A percentile compares a stretch with the other conserved stretches of the same genome.
Conservation (phyloP, 2,329 filamentous ascomycete genomes). For the Diaporthe batatas region DNA sequence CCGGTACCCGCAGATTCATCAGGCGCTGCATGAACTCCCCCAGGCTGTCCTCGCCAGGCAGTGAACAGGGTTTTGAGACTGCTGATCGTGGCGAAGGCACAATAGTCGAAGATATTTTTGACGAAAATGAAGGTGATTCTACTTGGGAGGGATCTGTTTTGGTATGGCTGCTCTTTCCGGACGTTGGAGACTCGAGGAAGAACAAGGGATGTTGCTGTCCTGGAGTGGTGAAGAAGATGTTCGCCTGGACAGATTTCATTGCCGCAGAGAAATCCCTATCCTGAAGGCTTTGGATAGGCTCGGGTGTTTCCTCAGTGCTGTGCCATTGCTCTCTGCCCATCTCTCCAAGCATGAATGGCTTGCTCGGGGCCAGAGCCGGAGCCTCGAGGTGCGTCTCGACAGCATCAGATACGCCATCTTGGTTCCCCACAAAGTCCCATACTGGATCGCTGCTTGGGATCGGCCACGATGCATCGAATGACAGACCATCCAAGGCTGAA, state of each 20-base stretch:
- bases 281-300: background rate
- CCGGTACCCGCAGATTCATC: conserved; percentile 21
- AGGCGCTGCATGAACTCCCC: background rate
- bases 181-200: background rate
- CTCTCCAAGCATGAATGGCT: background rate
- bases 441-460: conserved; percentile 1
- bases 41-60: conserved; percentile 24
- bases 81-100: background rate
- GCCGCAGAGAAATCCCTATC: background rate
- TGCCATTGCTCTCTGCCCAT: background rate
- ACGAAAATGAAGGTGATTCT: background rate
- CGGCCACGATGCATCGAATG: conserved; percentile 24
- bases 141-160: background rate
- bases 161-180: background rate
- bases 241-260: background rate
- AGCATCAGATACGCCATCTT: background rate
- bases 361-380: background rate
- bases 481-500: background rate
- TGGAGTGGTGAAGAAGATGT: background rate
- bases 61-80: background rate
- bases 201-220: background rate
- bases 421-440: background rate
- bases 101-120: background rate
- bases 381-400: background rate
- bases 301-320: background rate